A percentile compares a stretch with the other conserved stretches of the same genome.
These are phyloP conservation scores for Colletotrichum zoysiae DNA, from an alignment of 2,329 filamentous ascomycete genomes.

Conservation along the genomic window DNA sequence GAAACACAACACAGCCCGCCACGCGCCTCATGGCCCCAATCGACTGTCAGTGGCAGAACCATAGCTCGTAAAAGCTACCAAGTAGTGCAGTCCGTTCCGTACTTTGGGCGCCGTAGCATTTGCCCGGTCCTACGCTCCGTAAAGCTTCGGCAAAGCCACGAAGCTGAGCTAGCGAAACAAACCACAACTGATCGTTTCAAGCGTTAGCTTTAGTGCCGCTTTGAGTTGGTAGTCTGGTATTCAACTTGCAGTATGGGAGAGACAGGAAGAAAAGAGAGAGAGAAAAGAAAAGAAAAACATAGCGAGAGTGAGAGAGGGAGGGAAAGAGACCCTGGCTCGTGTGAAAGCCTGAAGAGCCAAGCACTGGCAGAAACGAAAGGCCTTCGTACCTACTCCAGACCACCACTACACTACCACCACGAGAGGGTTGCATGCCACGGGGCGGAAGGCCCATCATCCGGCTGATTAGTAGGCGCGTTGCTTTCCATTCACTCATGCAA, in stretches of 20 bases:
- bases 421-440: conserved; percentile 17
- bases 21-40: conserved; percentile 21
- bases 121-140: conserved; percentile 12
- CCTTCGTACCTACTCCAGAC: conserved; percentile 3
- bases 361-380: conserved; percentile 17
- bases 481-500: conserved; percentile 5
- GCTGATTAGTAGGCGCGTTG: conserved; percentile 6
- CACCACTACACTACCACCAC: conserved; percentile 14
- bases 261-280: neutral
- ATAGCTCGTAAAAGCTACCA: neutral
- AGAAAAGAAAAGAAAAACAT: too few relatives aligned
- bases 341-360: conserved; percentile 21
- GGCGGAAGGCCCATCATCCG: conserved; percentile 34
- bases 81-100: conserved; percentile 3
- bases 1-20: conserved; percentile 30
- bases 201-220: conserved; percentile 12
- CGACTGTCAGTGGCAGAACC: conserved; percentile 34
- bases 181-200: conserved; percentile 25
- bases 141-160: conserved; percentile 11
- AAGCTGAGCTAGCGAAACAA: neutral
- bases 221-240: conserved; percentile 17
- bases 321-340: neutral
- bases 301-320: too few relatives aligned
- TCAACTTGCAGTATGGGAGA: neutral
- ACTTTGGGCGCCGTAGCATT: conserved; percentile 5